Evolutionary conservation across 768 basidiomycete genomes (phyloP).

Genomic region (Russula brevipes): DNA sequence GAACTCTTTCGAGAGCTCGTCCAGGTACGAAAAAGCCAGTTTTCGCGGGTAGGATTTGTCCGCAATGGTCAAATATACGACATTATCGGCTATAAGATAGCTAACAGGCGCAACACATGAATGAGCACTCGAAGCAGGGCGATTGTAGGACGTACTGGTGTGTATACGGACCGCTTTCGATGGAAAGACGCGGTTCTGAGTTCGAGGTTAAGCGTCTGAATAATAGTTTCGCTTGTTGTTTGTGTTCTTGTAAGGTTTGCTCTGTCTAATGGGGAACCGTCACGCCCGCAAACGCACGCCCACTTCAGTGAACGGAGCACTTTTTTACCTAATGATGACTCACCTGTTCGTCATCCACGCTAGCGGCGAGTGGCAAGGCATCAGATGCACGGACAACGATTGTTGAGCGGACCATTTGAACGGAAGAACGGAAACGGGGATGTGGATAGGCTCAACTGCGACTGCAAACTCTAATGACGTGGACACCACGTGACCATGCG

Average conservation of each 20-base stretch:
- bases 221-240: constrained; percentile 96
- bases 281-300: constrained; percentile 3
- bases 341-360: constrained; percentile 96
- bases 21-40: constrained; percentile 94
- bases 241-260: constrained; percentile 90
- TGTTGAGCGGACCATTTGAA: constrained; percentile 77
- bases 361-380: constrained; percentile 87
- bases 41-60: constrained; percentile 98
- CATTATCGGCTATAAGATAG: constrained; percentile 92
- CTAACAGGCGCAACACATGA: constrained; percentile 38
- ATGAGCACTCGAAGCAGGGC: background rate
- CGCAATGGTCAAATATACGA: constrained; percentile 90
- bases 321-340: constrained; percentile 22
- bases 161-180: constrained; percentile 93
- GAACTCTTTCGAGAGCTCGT: constrained; percentile 97
- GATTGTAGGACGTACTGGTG: constrained; percentile 65
- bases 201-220: constrained; percentile 92
- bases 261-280: constrained; percentile 60
- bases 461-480: constrained; percentile 5
- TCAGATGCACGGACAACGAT: constrained; percentile 81
- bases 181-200: constrained; percentile 92
- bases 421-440: background rate
- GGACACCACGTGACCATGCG: constrained; percentile 7
- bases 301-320: constrained; percentile 9
- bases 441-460: background rate